A percentile compares a stretch with the other conserved stretches of the same genome.
Evolutionary conservation across 2,329 filamentous ascomycete genomes (phyloP).

Genomic region (Alternaria sp.): DNA sequence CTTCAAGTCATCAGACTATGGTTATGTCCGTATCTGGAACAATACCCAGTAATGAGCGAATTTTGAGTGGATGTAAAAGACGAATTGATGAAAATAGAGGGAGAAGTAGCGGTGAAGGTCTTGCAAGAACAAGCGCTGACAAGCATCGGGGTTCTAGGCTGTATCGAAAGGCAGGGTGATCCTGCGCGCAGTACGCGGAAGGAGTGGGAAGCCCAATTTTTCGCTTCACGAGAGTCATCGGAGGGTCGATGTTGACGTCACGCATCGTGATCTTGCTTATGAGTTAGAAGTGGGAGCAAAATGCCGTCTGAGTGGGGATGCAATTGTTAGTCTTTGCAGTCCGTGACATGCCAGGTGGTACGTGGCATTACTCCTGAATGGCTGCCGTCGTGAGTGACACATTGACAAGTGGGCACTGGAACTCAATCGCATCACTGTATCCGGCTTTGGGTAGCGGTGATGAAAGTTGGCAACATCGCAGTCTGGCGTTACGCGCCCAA

Average conservation of each 20-base stretch:
- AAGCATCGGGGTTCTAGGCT: neutral
- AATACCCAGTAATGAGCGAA: neutral
- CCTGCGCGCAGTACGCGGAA: neutral
- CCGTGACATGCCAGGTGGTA: constrained; percentile 11
- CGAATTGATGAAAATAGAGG: neutral
- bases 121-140: neutral
- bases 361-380: constrained; percentile 11
- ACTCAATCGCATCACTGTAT: neutral
- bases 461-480: neutral
- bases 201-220: constrained; percentile 3
- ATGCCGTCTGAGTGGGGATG: constrained; percentile 31
- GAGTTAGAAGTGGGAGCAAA: constrained; percentile 6
- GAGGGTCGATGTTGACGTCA: constrained; percentile 28
- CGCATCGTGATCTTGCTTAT: constrained; percentile 24
- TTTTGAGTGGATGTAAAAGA: neutral
- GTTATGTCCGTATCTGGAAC: neutral
- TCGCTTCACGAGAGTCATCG: constrained; percentile 4
- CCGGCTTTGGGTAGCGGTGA: neutral
- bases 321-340: constrained; percentile 5
- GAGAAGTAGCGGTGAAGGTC: constrained; percentile 16
- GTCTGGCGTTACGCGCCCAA: neutral
- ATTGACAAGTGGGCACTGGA: constrained; percentile 1
- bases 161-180: constrained; percentile 3
- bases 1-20: constrained; percentile 3
- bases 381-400: constrained; percentile 3